Conservation (phyloP, 2,329 filamentous ascomycete species). For the Hyphodiscus sp. region DNA sequence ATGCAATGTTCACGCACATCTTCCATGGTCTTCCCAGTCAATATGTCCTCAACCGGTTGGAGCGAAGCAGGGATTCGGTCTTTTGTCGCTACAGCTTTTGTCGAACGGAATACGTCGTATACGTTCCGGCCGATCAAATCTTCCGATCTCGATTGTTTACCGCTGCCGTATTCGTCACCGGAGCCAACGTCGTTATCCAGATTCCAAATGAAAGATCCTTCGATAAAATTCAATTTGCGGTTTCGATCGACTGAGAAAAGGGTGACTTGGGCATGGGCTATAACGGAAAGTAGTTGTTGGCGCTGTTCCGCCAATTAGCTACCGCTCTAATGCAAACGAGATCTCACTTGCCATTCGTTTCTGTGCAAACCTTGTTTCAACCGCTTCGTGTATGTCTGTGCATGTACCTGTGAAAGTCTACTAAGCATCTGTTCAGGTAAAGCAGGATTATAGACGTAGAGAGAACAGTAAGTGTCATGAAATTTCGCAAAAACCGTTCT, state of each 20-base stretch:
- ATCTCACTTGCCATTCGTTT: slow-evolving; percentile 44
- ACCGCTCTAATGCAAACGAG: not conserved
- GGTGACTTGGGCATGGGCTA: slow-evolving; percentile 68
- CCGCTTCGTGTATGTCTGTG: slow-evolving; percentile 71
- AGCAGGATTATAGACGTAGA: too few relatives aligned
- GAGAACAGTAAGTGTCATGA: too few relatives aligned
- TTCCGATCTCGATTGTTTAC: slow-evolving; percentile 16
- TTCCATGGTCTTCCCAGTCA: slow-evolving; percentile 53
- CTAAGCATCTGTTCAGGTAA: too few relatives aligned
- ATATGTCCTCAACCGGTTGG: slow-evolving; percentile 54
- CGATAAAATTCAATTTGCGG: slow-evolving; percentile 58
- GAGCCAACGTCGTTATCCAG: slow-evolving; percentile 23
- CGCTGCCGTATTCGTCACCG: slow-evolving; percentile 31
- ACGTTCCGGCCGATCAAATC: slow-evolving; percentile 52
- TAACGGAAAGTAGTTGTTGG: slow-evolving; percentile 66
- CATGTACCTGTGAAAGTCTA: slow-evolving; percentile 49
- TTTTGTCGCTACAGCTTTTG: slow-evolving; percentile 13
- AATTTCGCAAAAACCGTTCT: too few relatives aligned
- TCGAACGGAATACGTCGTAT: slow-evolving; percentile 53
- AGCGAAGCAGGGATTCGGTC: slow-evolving; percentile 38
- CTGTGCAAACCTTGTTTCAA: slow-evolving; percentile 60
- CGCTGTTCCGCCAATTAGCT: slow-evolving; percentile 26
- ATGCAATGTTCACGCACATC: slow-evolving; percentile 52
- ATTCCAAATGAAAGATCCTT: slow-evolving; percentile 57
- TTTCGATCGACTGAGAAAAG: slow-evolving; percentile 65